Conservation (phyloP, 2,329 filamentous ascomycete species). For the Seiridium unicorne region DNA sequence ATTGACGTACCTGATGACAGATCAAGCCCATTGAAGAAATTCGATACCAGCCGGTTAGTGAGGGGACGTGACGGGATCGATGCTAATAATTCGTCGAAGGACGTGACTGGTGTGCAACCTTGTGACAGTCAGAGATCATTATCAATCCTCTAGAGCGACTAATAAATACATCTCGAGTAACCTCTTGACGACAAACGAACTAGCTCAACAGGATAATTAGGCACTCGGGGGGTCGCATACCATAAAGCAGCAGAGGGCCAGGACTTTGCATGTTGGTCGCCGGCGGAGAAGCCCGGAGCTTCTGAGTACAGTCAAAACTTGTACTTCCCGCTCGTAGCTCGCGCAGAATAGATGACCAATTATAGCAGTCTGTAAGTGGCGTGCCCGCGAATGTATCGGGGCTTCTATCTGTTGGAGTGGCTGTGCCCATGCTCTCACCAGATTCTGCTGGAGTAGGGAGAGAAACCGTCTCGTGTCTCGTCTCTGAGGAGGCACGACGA, state of each 20-base stretch:
- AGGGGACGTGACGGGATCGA: slow-evolving; percentile 29
- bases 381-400: background rate
- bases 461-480: background rate
- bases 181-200: too few relatives aligned
- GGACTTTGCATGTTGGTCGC: background rate
- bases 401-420: background rate
- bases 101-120: slow-evolving; percentile 19
- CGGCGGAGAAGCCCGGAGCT: background rate
- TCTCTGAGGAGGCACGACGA: background rate
- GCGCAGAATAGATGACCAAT: slow-evolving; percentile 5
- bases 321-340: background rate
- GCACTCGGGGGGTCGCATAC: too few relatives aligned
- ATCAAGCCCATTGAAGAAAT: slow-evolving; percentile 35
- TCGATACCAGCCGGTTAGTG: slow-evolving; percentile 34
- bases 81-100: slow-evolving; percentile 29
- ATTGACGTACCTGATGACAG: slow-evolving; percentile 20
- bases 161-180: too few relatives aligned
- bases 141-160: too few relatives aligned
- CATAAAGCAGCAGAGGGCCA: slow-evolving; percentile 19
- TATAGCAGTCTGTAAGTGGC: background rate
- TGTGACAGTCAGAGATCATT: slow-evolving; percentile 15
- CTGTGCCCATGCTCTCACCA: background rate
- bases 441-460: background rate
- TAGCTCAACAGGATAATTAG: too few relatives aligned
- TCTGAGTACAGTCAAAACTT: background rate